phyloP scores from a whole-genome alignment of 2,329 filamentous ascomycete genomes.

The Colletotrichum shisoi region DNA sequence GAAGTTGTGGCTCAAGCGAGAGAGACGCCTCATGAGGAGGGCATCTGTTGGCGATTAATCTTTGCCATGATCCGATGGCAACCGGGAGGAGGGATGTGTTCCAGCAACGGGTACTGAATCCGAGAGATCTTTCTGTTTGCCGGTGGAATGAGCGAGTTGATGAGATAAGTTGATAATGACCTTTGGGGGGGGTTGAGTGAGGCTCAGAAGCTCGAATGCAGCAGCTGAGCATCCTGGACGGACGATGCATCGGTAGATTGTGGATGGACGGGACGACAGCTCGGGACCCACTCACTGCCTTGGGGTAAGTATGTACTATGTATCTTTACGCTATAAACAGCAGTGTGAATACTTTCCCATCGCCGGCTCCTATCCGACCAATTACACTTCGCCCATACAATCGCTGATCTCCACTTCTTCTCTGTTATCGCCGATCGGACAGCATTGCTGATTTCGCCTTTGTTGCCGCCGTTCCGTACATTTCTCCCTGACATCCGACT shows the following conservation, averaged over 20 bases:
- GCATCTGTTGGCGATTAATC: constrained; percentile 31
- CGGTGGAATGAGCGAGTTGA: not conserved
- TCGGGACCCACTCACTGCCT: not conserved
- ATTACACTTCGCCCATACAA: not conserved
- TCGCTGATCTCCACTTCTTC: constrained; percentile 10
- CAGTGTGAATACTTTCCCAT: not conserved
- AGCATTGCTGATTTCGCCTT: constrained; percentile 8
- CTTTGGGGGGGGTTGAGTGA: constrained; percentile 7
- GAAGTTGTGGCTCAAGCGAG: constrained; percentile 25
- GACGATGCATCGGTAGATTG: not conserved
- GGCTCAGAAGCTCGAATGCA: constrained; percentile 28
- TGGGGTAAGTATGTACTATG: not conserved
- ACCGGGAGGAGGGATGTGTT: not conserved
- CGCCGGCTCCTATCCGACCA: not conserved
- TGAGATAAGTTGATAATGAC: constrained; percentile 15
- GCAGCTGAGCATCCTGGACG: constrained; percentile 20
- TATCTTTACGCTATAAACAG: not conserved
- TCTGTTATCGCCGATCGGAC: constrained; percentile 7
- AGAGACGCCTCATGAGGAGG: constrained; percentile 38
- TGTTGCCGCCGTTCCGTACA: constrained; percentile 7
- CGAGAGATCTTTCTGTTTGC: not conserved
- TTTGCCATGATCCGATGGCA: constrained; percentile 33
- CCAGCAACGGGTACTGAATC: not conserved
- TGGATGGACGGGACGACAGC: constrained; percentile 29
- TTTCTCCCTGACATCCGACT: constrained; percentile 27